Evolutionary conservation across 495 filamentous ascomycete species (phyloP).

Genomic region (Thermothielavioides terrestris): DNA sequence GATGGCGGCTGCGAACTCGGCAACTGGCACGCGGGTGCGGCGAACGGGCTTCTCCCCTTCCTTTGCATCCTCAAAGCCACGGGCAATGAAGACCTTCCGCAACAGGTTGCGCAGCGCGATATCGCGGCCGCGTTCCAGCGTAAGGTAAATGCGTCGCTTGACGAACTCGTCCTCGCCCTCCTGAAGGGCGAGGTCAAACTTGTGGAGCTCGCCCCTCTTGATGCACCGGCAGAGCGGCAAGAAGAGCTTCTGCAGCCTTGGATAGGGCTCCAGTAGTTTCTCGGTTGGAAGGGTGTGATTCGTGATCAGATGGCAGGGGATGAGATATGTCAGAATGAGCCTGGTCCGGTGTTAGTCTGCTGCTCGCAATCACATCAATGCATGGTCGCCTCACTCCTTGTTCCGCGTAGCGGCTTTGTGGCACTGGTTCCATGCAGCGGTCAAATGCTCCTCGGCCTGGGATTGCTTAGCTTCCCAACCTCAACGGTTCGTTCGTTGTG

Average conservation of each 20-base stretch:
- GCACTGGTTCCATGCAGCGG: conserved; percentile 69
- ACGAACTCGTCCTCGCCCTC: conserved; percentile 82
- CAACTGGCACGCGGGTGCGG: conserved; percentile 68
- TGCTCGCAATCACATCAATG: neutral
- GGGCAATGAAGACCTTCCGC: conserved; percentile 77
- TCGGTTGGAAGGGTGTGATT: conserved; percentile 71
- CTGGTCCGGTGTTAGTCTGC: conserved; percentile 33
- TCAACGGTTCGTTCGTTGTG: neutral
- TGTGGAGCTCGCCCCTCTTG: conserved; percentile 67
- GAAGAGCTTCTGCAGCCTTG: conserved; percentile 71
- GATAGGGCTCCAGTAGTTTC: conserved; percentile 61
- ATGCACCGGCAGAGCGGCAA: conserved; percentile 67
- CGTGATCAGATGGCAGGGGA: conserved; percentile 83
- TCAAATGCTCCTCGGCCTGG: conserved; percentile 73
- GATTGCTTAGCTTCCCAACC: conserved; percentile 14
- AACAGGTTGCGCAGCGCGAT: conserved; percentile 83
- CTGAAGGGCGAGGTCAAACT: conserved; percentile 75
- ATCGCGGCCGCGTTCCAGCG: conserved; percentile 83
- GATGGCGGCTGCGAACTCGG: conserved; percentile 61
- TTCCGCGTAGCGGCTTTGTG: conserved; percentile 62
- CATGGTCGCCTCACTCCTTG: conserved; percentile 52
- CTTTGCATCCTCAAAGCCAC: conserved; percentile 67
- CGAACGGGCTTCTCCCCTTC: conserved; percentile 50
- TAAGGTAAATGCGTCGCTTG: conserved; percentile 89
- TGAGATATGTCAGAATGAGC: conserved; percentile 89